Evolutionary conservation across 2,329 filamentous ascomycete species (phyloP), one percentile per base, ranked within the genome.

Genomic region (Tolypocladium pustulatum): DNA sequence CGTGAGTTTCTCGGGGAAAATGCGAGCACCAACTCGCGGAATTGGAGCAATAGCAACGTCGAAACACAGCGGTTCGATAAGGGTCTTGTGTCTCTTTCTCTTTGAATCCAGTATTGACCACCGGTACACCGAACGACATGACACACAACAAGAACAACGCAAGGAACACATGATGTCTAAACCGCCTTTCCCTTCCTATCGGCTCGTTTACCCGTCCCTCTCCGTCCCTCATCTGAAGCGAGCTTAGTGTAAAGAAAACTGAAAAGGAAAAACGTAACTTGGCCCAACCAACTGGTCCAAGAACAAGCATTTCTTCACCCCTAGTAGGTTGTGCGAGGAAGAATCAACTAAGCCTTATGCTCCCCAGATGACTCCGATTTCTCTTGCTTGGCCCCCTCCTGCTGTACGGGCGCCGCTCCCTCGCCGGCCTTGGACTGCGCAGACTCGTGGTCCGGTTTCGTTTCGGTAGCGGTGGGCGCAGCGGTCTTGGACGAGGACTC

Each of bases 341-440:
- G 55, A 60, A 68, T 60, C 65, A 65, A 69, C 70, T 73, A 74
- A 62, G 71, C 72, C 70, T 73, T 68, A 65, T 72, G 73, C 62
- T 70, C 70, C 63, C 66, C 64, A 38, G 64, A 32, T 57, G 62
- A 60, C 54, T 67, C 65, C 58, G 64, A 57, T 49, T 68, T 64
- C 60, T 66, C 56, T 58, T 59, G 57, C 60, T 64, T 68, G 62
- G 65, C 66, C 37, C 65, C 65, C 37, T 66, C 62, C 62, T 64
- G 64, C 57, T 59, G 38, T 49, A 49, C 52, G n/a, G 53, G 30
- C 57, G 59, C 25, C 37, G 36, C 41, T 38, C 20, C 34, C 30
- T 57, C 38, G 49, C 34, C 37, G 25, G 55, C 41, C 41, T 62
- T 61, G 56, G 65, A 36, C 59, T 62, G 27, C 55, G 61, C 8